Evolutionary conservation across 192 early-diverging fungal species (phyloP), one percentile per base, ranked within the genome.

Genomic region (Radiomyces spectabilis): DNA sequence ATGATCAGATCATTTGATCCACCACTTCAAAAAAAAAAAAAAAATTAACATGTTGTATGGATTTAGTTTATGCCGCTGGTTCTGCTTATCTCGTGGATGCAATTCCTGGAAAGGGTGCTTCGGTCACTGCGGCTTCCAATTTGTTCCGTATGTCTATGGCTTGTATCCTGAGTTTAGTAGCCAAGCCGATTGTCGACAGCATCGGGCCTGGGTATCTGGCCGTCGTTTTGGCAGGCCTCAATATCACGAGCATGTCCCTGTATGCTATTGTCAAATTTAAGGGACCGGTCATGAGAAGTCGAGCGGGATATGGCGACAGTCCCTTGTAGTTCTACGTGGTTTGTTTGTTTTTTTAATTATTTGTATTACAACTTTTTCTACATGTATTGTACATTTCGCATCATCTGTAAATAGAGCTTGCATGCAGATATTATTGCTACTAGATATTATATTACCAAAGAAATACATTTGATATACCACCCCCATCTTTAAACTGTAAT

Each of bases 51-150:
- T 42, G 5, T 42, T 42, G 8, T 42, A 18, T 42, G 5, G 5
- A 9, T 4, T 9, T 21, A 48, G 46, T 48, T 5, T 51, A 69
- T 10, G 44, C 71, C 22, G 61, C 71, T 4, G 53, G 53, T 31
- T 49, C 71, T 7, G 68, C 71, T 8, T 77, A 77, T n/a, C 25
- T 71, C 2, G 75, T 77, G 18, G 72, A 77, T 49, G 53, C 58
- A 3, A 68, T 73, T 21, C 75, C 75, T 0, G 71, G 75, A 5
- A 60, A 65, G 32, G 75, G 75, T 12, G 72, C 75, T 2, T 73
- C 71, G 10, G 61, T 55, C 10, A 73, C 65, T 13, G 75, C 75
- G 0, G 75, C 68, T n/a, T 61, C 52, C 32, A 73, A 73, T 40
- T 66, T 77, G 41, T 50, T 69, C 40, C 53, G 68, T 1, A 72